phyloP scores from a whole-genome alignment of 441 rosid species.

The Pelargonium myrrhifolium region DNA sequence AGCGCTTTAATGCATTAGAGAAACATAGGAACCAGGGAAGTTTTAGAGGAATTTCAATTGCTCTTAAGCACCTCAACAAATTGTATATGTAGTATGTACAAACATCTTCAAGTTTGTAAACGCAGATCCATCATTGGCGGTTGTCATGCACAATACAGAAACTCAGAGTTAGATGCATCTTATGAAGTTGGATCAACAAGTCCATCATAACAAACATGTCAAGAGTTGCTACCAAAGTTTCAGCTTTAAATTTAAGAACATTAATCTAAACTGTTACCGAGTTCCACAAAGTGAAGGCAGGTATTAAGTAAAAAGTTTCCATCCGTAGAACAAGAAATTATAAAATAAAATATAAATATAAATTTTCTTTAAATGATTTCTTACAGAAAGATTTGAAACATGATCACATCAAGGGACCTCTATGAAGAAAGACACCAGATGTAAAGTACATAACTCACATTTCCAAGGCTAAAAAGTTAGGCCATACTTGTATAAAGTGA shows the following conservation, averaged over 20 bases:
- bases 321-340: background rate
- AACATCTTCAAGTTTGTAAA: background rate
- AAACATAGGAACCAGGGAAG: background rate
- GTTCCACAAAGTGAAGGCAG: background rate
- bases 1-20: background rate
- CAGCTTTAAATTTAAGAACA: background rate
- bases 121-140: background rate
- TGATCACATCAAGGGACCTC: background rate
- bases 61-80: background rate
- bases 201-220: background rate
- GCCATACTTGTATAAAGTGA: background rate
- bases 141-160: background rate
- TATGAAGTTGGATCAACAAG: background rate
- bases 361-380: background rate
- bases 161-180: constrained; percentile 2
- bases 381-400: background rate
- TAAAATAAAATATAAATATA: too few species aligned
- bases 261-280: background rate
- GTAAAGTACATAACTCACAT: background rate
- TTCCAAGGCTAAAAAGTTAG: background rate
- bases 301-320: background rate
- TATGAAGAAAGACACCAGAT: background rate
- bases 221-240: constrained; percentile 1
- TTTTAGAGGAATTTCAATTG: background rate
- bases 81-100: background rate